Conservation (phyloP, 495 filamentous ascomycete genomes). For the Evernia prunastri region DNA sequence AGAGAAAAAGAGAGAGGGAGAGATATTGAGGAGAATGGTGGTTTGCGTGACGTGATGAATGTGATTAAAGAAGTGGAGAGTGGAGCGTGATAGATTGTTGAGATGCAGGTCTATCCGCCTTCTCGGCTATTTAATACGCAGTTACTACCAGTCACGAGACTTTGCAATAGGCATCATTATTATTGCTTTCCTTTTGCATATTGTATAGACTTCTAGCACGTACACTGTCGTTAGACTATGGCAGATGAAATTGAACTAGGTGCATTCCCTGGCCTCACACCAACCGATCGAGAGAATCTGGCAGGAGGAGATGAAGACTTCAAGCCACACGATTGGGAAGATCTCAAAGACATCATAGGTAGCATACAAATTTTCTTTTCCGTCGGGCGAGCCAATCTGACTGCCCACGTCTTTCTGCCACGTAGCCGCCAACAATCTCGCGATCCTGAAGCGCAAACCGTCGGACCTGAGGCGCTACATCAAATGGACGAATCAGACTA, state of each 20-base stretch:
- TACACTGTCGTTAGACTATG: not conserved
- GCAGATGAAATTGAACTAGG: not conserved
- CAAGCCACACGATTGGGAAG: conserved; percentile 51
- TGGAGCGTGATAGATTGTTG: conserved; percentile 2
- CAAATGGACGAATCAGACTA: conserved; percentile 64
- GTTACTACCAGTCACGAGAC: not conserved
- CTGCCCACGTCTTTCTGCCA: not conserved
- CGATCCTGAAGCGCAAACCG: conserved; percentile 70
- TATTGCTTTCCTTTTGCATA: not conserved
- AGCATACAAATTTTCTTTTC: conserved; percentile 20
- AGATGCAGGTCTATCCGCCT: conserved; percentile 1
- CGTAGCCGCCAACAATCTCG: conserved; percentile 63
- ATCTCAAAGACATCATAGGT: conserved; percentile 52
- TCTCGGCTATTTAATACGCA: not conserved
- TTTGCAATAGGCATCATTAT: not conserved
- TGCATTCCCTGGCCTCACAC: conserved; percentile 39
- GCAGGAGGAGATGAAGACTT: conserved; percentile 54
- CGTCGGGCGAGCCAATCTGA: not conserved
- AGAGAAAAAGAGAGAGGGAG: too few relatives aligned
- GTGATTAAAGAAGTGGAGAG: not conserved
- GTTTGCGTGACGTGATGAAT: not conserved
- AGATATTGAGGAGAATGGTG: not conserved
- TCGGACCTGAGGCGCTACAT: conserved; percentile 81
- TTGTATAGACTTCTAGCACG: not conserved
- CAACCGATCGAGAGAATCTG: conserved; percentile 51